Percentiles rank a stretch among this genome's conserved stretches.
phyloP scores from a whole-genome alignment of 2,329 filamentous ascomycete species.

The Apiospora malaysiana region DNA sequence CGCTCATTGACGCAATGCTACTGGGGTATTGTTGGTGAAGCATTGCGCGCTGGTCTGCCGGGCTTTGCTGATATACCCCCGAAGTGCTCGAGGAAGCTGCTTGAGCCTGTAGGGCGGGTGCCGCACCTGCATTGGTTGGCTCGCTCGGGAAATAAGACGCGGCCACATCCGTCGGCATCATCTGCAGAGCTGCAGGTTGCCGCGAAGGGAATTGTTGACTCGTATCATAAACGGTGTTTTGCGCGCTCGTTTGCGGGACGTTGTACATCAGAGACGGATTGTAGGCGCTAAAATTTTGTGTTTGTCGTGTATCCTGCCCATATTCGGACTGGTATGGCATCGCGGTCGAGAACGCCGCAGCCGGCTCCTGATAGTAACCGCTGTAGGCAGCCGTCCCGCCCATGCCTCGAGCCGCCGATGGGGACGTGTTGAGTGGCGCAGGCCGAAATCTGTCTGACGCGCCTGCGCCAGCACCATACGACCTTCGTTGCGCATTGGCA shows the following conservation, averaged over 20 bases:
- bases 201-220: constrained; percentile 77
- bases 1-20: constrained; percentile 53
- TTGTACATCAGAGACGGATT: constrained; percentile 79
- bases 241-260: constrained; percentile 67
- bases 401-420: constrained; percentile 56
- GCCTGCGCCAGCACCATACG: constrained; percentile 47
- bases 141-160: constrained; percentile 79
- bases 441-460: constrained; percentile 59
- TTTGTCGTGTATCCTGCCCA: constrained; percentile 63
- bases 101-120: constrained; percentile 59
- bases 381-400: constrained; percentile 63
- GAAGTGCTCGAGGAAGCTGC: constrained; percentile 55
- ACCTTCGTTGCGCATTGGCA: constrained; percentile 53
- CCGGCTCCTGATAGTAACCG: constrained; percentile 63
- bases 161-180: constrained; percentile 69
- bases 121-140: constrained; percentile 64
- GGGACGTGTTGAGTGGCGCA: constrained; percentile 55
- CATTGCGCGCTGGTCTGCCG: constrained; percentile 58
- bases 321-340: constrained; percentile 69
- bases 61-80: constrained; percentile 71
- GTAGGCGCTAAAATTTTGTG: constrained; percentile 63
- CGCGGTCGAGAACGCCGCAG: constrained; percentile 57
- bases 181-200: constrained; percentile 79
- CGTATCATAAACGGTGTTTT: constrained; percentile 75
- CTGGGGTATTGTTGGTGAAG: constrained; percentile 58